These are phyloP conservation scores for Colletotrichum liriopes DNA, from an alignment of 2,329 filamentous ascomycete species.

Conservation along the genomic window DNA sequence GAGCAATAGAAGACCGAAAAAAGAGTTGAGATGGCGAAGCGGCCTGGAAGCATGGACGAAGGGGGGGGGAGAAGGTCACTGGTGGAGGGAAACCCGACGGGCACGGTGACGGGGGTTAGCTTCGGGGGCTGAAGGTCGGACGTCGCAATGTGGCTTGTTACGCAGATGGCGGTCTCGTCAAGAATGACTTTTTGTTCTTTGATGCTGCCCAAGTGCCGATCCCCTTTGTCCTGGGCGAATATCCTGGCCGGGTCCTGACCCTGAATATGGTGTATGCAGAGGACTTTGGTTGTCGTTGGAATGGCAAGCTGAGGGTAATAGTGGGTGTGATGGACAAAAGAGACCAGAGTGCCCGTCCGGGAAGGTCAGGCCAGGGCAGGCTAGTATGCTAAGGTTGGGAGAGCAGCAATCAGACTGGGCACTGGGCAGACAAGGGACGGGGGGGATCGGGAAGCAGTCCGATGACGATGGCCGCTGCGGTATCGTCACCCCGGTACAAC, in stretches of 20 bases:
- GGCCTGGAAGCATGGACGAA: not conserved
- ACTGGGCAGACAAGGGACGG: constrained; percentile 14
- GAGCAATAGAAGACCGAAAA: not conserved
- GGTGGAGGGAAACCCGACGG: constrained; percentile 19
- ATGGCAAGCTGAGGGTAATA: not conserved
- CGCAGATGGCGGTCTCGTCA: constrained; percentile 29
- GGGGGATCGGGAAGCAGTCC: constrained; percentile 21
- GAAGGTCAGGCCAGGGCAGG: not conserved
- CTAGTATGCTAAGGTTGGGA: not conserved
- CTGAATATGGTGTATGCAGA: constrained; percentile 1
- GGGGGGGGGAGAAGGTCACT: not conserved
- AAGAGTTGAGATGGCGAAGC: constrained; percentile 20
- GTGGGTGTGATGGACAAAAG: not conserved
- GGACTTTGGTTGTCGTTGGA: not conserved
- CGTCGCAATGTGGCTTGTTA: constrained; percentile 37
- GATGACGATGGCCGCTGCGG: constrained; percentile 20
- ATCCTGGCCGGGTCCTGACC: not conserved
- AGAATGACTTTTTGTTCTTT: constrained; percentile 8
- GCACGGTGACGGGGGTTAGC: constrained; percentile 6
- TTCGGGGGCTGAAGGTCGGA: constrained; percentile 37
- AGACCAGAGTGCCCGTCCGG: constrained; percentile 1
- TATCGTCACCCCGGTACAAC: constrained; percentile 7
- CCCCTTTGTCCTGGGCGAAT: constrained; percentile 10
- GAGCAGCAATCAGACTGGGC: constrained; percentile 8
- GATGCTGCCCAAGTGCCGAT: constrained; percentile 13